Base-by-base conservation (phyloP, 2,329 filamentous ascomycete genomes). In the Magnaporthiopsis poae region DNA sequence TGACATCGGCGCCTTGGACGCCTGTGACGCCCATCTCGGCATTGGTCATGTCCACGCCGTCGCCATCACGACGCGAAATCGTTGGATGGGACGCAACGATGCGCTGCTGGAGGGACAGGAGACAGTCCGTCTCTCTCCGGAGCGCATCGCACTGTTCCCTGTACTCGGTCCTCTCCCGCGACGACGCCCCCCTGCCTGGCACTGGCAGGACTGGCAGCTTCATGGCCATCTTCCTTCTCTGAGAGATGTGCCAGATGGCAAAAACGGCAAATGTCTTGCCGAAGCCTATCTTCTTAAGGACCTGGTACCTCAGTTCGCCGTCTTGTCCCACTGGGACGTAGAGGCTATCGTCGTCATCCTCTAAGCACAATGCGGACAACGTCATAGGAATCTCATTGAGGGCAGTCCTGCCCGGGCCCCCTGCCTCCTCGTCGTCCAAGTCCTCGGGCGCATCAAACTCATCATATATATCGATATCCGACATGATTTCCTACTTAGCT, bases 341-440 rank as follows among this genome's bases (percentile, higher is more conserved):
- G 2, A 56, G 33, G 33, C 33, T 12, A 11, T 12, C 35, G 12
- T 7, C n/a, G 21, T 5, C 46, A 9, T n/a, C 15, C 39, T 18
- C 39, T 4, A 7, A 2, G 39, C 11, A 2, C 35, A 13, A 36
- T 36, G 35, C 35, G 9, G 9, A 12, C 35, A 36, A 12, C 11
- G 3, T 3, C 4, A 46, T 1, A 18, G 39, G 39, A 0, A 5
- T 15, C 0, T 46, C 15, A 15, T 18, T 15, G 1, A 5, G 3
- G 3, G 5, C 15, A 18, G 39, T 1, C 3, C 15, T 46, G 3
- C 39, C 39, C 13, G 15, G 35, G 35, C 11, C 35, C 35, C 11
- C 11, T 3, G 3, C 15, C 11, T 46, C 39, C 3, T 46, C 13
- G 13, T 46, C 39, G 39, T 36, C 35, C 12, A 5, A 46, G 15